Evolutionary conservation across 345 rosid species (phyloP), one percentile per base, ranked within the genome.

Genomic region (Schrenkiella parvula): DNA sequence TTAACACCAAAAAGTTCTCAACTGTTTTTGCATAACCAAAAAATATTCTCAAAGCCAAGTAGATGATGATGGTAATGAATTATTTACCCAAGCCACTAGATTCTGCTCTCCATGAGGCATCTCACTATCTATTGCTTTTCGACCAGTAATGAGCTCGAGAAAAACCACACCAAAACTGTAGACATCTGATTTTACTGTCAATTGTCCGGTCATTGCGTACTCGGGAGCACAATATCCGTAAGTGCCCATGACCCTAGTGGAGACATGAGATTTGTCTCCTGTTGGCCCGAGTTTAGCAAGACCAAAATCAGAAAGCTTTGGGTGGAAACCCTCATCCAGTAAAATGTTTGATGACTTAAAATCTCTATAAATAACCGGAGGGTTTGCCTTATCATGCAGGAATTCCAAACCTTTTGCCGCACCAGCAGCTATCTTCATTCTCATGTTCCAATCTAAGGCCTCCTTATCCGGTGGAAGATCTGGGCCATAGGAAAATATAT

Each of bases 191-290:
- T 95, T 95, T 25, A 91, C 96, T 0, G 99, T 95, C 66, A 95
- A 80, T 50, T 95, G 99, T 37, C 99, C 99, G 3, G 99, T 95
- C 99, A 95, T 95, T 77, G 99, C 98, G 50, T 95, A 95, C 77
- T 95, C 98, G 1, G 98, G 99, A 75, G 99, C 99, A 83, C 99
- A 95, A 58, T 95, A 92, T 29, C 99, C 99, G 59, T 95, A 95
- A 22, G 99, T 95, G 19, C 98, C 99, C 99, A 92, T 95, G 43
- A 95, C 99, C 79, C 99, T 86, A 58, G 99, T 95, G 66, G 99
- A 95, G 74, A 95, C 98, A 71, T 91, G 99, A 5, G 99, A 95
- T 66, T 95, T 91, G 81, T 95, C 99, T 58, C 98, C 99, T 4
- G 87, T 85, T 35, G 99, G 99, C 58, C 99, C 99, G 8, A 95